Conservation (phyloP, 2,329 filamentous ascomycete species). For the Pseudogymnoascus sp. region DNA sequence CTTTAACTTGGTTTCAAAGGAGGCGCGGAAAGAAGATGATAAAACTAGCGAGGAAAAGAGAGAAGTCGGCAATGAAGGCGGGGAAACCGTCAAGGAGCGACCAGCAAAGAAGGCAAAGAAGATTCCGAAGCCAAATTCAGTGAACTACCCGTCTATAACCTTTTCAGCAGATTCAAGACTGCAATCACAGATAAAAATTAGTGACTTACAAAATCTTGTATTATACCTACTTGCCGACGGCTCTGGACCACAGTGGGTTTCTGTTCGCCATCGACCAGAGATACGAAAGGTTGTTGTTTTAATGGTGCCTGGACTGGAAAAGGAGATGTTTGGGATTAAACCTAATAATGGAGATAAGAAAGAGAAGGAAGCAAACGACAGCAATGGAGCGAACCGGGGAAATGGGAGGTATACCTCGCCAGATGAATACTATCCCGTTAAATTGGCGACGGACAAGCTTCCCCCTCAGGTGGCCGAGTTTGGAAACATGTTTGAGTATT, state of each 20-base stretch:
- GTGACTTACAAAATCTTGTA: slow-evolving; percentile 54
- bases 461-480: slow-evolving; percentile 55
- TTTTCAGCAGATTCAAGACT: slow-evolving; percentile 49
- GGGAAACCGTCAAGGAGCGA: slow-evolving; percentile 42
- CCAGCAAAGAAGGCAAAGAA: slow-evolving; percentile 54
- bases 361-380: slow-evolving; percentile 8
- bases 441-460: slow-evolving; percentile 43
- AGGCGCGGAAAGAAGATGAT: slow-evolving; percentile 7
- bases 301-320: slow-evolving; percentile 87
- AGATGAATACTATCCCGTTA: slow-evolving; percentile 52
- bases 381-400: slow-evolving; percentile 8
- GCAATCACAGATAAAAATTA: slow-evolving; percentile 53
- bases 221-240: slow-evolving; percentile 62
- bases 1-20: slow-evolving; percentile 27
- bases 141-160: slow-evolving; percentile 50
- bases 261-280: slow-evolving; percentile 52
- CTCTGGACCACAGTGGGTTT: slow-evolving; percentile 55
- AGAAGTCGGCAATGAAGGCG: slow-evolving; percentile 29
- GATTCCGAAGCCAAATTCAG: slow-evolving; percentile 45
- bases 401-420: slow-evolving; percentile 35
- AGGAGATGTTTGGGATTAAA: slow-evolving; percentile 71
- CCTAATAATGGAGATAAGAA: slow-evolving; percentile 10
- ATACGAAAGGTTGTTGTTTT: slow-evolving; percentile 76
- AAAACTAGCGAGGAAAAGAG: slow-evolving; percentile 17
- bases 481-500: slow-evolving; percentile 72